Evolutionary conservation across 208 protist species (phyloP).

Genomic region (Porcisia deanei): DNA sequence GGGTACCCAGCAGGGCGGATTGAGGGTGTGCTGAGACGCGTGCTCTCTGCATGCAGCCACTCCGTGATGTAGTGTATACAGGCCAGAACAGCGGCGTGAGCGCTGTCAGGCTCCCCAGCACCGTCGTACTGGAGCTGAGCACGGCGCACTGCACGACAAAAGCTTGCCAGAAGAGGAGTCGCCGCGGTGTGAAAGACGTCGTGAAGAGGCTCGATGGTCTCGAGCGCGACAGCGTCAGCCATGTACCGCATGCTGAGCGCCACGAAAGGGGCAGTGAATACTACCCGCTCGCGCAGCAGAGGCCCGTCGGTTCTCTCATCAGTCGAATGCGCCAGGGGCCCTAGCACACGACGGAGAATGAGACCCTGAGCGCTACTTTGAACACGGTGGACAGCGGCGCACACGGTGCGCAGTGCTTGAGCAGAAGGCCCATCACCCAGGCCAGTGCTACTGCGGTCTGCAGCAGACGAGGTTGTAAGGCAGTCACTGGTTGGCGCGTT

Average conservation of each 20-base stretch:
- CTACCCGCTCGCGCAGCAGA: not conserved
- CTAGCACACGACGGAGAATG: not conserved
- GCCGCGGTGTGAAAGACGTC: constrained; percentile 3
- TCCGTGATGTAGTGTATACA: constrained; percentile 20
- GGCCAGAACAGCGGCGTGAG: constrained; percentile 25
- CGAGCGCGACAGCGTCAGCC: constrained; percentile 14
- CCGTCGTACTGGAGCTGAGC: constrained; percentile 22
- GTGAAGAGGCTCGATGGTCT: constrained; percentile 10
- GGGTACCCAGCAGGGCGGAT: not conserved
- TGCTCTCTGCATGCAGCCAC: not conserved
- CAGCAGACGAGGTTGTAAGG: not conserved
- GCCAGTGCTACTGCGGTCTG: not conserved
- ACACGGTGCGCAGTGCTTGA: constrained; percentile 9
- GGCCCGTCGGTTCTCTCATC: not conserved
- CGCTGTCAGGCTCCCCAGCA: constrained; percentile 16
- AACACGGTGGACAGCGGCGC: constrained; percentile 1
- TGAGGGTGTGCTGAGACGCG: not conserved
- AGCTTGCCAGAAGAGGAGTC: constrained; percentile 11
- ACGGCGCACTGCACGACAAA: constrained; percentile 6
- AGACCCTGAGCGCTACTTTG: constrained; percentile 8
- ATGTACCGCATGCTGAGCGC: constrained; percentile 24
- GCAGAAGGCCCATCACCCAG: constrained; percentile 10
- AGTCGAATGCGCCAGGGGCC: not conserved
- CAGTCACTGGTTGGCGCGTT: not conserved
- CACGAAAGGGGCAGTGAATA: constrained; percentile 7